phyloP scores from a whole-genome alignment of 257 asterid species.

The Nicotiana noctiflora region DNA sequence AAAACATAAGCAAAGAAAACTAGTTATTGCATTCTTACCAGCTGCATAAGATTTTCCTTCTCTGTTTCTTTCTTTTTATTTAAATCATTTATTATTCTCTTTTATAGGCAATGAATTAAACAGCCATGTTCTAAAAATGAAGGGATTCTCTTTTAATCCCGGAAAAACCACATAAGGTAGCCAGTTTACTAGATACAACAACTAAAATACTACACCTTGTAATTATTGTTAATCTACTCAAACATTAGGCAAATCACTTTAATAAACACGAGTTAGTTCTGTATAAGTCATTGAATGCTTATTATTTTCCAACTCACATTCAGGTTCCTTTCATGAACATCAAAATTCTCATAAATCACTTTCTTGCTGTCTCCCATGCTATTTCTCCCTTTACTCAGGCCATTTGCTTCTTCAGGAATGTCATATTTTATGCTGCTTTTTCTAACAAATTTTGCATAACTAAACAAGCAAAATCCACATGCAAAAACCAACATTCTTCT shows the following conservation, averaged over 20 bases:
- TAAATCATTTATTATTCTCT: neutral
- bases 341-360: neutral
- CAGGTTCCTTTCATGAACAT: conserved; percentile 4
- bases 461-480: conserved; percentile 6
- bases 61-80: neutral
- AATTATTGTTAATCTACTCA: neutral
- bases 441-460: neutral
- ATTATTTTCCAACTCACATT: neutral
- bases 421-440: neutral
- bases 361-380: neutral
- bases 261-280: neutral
- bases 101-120: neutral
- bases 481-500: neutral
- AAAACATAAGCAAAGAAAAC: neutral
- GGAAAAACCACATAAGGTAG: neutral
- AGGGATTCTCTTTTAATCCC: neutral
- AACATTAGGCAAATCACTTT: neutral
- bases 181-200: neutral
- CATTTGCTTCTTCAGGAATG: neutral
- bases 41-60: neutral
- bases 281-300: neutral
- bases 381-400: neutral
- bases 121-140: neutral
- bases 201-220: neutral
- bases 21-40: neutral